Conservation (phyloP, 208 protist species). For the Leishmania amazonensis region DNA sequence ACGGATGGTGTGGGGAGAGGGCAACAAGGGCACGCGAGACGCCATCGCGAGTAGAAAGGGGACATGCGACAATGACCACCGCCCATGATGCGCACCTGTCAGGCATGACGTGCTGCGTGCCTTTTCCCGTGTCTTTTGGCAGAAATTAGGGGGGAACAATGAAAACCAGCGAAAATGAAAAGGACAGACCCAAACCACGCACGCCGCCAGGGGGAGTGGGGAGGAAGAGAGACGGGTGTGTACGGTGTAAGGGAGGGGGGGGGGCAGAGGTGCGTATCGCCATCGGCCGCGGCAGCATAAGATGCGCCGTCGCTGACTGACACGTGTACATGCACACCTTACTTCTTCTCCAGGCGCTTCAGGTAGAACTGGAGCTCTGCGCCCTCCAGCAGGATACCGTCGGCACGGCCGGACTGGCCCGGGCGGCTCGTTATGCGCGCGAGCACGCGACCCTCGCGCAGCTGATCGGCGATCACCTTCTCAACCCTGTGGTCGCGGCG, state of each 20-base stretch:
- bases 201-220: neutral
- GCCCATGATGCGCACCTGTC: neutral
- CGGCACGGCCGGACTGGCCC: slow-evolving; percentile 97
- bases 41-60: neutral
- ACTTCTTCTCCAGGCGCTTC: slow-evolving; percentile 97
- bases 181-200: neutral
- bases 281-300: neutral
- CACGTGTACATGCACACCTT: slow-evolving; percentile 13
- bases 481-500: slow-evolving; percentile 81
- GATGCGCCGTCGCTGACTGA: neutral
- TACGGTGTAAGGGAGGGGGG: too few species aligned
- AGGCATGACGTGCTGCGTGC: neutral
- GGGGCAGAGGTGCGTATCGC: neutral
- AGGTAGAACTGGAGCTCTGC: slow-evolving; percentile 99
- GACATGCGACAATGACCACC: neutral
- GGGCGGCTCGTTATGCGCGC: slow-evolving; percentile 97
- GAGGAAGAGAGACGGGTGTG: too few species aligned
- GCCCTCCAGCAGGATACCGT: slow-evolving; percentile 99
- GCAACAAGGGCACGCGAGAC: neutral
- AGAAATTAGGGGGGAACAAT: neutral
- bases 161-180: slow-evolving; percentile 8
- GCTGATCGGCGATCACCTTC: slow-evolving; percentile 91
- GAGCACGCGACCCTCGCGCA: slow-evolving; percentile 95
- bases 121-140: neutral
- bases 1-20: neutral